A percentile compares a stretch with the other conserved stretches of the same genome.
These are phyloP conservation scores for Trichodelitschia bisporula DNA, from an alignment of 495 filamentous ascomycete genomes.

Conservation along the genomic window DNA sequence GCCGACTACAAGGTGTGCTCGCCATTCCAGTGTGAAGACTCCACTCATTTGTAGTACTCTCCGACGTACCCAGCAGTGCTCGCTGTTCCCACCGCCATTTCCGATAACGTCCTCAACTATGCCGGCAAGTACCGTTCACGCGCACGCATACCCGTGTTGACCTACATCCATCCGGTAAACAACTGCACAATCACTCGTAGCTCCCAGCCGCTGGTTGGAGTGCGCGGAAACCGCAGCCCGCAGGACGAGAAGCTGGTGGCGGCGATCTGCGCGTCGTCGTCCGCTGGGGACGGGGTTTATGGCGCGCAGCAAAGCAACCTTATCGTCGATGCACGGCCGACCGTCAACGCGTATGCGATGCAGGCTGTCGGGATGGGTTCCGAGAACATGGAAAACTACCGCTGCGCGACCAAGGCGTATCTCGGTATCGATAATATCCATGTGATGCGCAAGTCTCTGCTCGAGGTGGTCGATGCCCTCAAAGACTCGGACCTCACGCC, in stretches of 20 bases:
- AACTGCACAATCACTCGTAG: slow-evolving; percentile 92
- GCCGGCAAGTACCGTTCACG: slow-evolving; percentile 73
- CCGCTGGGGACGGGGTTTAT: slow-evolving; percentile 28
- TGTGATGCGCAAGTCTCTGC: slow-evolving; percentile 83
- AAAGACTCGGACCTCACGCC: slow-evolving; percentile 81
- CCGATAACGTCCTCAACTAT: slow-evolving; percentile 90
- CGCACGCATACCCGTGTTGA: slow-evolving; percentile 63
- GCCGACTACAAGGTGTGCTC: slow-evolving; percentile 40
- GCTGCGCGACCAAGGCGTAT: slow-evolving; percentile 72
- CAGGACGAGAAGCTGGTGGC: slow-evolving; percentile 89
- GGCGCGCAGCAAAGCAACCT: slow-evolving; percentile 86
- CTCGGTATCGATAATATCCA: slow-evolving; percentile 99
- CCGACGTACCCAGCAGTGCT: slow-evolving; percentile 83
- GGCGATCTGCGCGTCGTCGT: slow-evolving; percentile 69
- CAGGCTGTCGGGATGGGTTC: slow-evolving; percentile 82
- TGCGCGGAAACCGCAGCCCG: slow-evolving; percentile 70
- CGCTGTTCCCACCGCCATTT: slow-evolving; percentile 64
- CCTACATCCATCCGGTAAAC: slow-evolving; percentile 88
- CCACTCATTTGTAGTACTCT: slow-evolving; percentile 38
- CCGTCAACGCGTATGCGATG: slow-evolving; percentile 89
- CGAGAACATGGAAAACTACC: slow-evolving; percentile 97
- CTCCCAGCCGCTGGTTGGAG: slow-evolving; percentile 75
- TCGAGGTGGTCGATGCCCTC: slow-evolving; percentile 69
- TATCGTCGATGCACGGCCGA: slow-evolving; percentile 90
- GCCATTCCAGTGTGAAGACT: background rate